Percentiles rank a stretch among this genome's conserved stretches.
phyloP scores from a whole-genome alignment of 495 filamentous ascomycete species.

The Polyplosphaeria fusca region DNA sequence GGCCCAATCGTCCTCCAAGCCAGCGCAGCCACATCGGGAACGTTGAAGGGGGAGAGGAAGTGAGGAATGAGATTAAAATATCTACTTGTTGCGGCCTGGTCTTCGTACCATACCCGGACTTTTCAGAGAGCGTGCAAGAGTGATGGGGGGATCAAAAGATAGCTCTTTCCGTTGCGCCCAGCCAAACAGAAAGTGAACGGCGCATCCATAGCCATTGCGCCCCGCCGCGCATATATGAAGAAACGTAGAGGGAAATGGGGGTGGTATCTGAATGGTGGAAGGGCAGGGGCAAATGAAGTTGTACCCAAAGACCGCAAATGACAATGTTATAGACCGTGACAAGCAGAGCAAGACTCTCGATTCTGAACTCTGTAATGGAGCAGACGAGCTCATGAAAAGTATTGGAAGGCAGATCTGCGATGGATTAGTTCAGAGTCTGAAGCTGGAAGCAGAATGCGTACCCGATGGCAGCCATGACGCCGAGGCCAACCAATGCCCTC shows the following conservation, averaged over 20 bases:
- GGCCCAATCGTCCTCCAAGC: no score
- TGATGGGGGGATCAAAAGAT: not conserved
- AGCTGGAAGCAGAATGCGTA: slow-evolving; percentile 49
- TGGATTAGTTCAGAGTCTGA: not conserved
- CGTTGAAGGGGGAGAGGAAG: not conserved
- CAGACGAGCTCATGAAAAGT: slow-evolving; percentile 15
- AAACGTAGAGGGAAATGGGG: slow-evolving; percentile 3
- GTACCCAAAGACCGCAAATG: not conserved
- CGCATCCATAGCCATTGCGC: not conserved
- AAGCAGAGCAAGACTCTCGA: not conserved
- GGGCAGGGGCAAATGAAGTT: not conserved
- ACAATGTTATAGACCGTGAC: slow-evolving; percentile 1
- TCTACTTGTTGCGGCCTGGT: not conserved
- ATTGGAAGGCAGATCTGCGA: slow-evolving; percentile 11
- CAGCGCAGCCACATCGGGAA: not conserved
- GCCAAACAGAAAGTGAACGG: not conserved
- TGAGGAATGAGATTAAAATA: slow-evolving; percentile 6
- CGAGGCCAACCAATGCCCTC: slow-evolving; percentile 78
- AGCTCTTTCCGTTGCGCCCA: no score
- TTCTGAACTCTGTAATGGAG: no score
- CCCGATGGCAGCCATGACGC: slow-evolving; percentile 82
- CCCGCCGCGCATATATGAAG: slow-evolving; percentile 6
- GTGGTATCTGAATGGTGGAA: slow-evolving; percentile 21
- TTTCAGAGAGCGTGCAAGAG: slow-evolving; percentile 1
- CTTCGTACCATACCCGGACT: not conserved